A percentile compares a stretch with the other conserved stretches of the same genome.
These are phyloP conservation scores for Athelia sp. DNA, from an alignment of 1,284 basidiomycete species.

Conservation along the genomic window DNA sequence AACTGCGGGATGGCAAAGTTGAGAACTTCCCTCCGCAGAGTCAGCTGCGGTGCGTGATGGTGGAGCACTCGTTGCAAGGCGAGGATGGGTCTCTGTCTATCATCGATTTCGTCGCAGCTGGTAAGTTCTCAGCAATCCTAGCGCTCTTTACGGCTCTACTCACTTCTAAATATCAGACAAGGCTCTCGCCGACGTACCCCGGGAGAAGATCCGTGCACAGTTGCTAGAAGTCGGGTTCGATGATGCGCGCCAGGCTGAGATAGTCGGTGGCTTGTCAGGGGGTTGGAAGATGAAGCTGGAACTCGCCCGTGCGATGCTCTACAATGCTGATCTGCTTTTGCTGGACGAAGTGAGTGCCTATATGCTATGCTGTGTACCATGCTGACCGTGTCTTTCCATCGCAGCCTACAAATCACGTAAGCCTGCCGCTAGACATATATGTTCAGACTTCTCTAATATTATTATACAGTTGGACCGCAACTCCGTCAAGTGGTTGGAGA, in stretches of 20 bases:
- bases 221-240: constrained; percentile 90
- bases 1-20: constrained; percentile 91
- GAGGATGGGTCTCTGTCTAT: constrained; percentile 82
- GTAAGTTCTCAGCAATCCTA: constrained; percentile 33
- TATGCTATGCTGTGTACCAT: constrained; percentile 7
- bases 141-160: constrained; percentile 4
- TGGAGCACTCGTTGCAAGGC: constrained; percentile 93
- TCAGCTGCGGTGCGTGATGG: constrained; percentile 88
- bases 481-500: constrained; percentile 92
- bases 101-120: constrained; percentile 85
- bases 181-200: constrained; percentile 51
- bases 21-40: constrained; percentile 94
- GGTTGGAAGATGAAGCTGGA: constrained; percentile 99
- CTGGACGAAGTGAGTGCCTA: constrained; percentile 66
- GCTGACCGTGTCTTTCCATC: constrained; percentile 13
- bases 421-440: constrained; percentile 24
- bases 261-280: constrained; percentile 90
- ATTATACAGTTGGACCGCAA: constrained; percentile 72
- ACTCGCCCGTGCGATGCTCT: constrained; percentile 91
- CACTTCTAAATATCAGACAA: constrained; percentile 39
- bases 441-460: constrained; percentile 10
- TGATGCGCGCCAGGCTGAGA: constrained; percentile 78
- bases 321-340: constrained; percentile 91
- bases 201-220: constrained; percentile 72
- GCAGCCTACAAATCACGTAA: constrained; percentile 89